Conservation (phyloP, 306 rosid genomes). For the Crataegus laevigata region DNA sequence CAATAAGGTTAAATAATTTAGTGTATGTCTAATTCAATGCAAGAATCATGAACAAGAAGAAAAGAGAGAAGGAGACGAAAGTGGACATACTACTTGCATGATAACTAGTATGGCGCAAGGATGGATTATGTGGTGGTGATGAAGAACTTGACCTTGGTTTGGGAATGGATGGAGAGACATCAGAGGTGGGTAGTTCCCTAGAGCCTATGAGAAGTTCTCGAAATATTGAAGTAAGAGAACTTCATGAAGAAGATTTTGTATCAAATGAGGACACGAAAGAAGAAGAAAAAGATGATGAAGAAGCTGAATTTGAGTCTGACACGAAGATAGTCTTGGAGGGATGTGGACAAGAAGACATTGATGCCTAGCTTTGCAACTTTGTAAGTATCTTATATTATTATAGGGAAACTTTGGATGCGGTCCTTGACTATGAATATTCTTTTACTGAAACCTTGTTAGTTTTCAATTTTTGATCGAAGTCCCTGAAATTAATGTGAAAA, state of each 20-base stretch:
- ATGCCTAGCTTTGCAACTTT: too few relatives aligned
- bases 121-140: not conserved
- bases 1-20: too few relatives aligned
- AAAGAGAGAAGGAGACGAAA: not conserved
- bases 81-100: not conserved
- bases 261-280: not conserved
- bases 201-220: not conserved
- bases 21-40: not conserved
- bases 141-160: not conserved
- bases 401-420: too few relatives aligned
- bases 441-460: too few relatives aligned
- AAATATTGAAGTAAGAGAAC: not conserved
- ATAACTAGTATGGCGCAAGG: not conserved
- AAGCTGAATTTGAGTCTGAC: not conserved
- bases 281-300: not conserved
- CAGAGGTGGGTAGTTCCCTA: not conserved
- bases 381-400: too few relatives aligned
- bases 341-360: too few relatives aligned
- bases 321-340: too few relatives aligned
- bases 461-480: too few relatives aligned
- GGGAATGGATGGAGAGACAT: not conserved
- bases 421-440: too few relatives aligned
- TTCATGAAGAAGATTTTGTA: too few relatives aligned
- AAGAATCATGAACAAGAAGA: not conserved
- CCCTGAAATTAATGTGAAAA: too few relatives aligned